Conservation (phyloP, 371 early-diverging fungal species). For the Mucor sp. region DNA sequence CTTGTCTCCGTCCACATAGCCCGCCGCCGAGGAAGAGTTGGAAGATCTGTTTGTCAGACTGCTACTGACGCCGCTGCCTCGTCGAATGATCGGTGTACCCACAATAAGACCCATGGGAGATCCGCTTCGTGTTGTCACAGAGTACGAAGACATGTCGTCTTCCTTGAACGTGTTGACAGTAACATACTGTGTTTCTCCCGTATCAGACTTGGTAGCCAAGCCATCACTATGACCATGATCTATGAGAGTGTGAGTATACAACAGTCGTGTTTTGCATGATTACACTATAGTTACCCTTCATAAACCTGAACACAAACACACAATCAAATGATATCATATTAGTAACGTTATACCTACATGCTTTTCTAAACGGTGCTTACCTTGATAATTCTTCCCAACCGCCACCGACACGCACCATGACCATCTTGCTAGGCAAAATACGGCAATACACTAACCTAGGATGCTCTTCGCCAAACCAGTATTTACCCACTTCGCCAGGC, state of each 20-base stretch:
- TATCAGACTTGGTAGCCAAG: slow-evolving; percentile 20
- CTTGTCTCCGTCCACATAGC: slow-evolving; percentile 35
- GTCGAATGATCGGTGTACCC: slow-evolving; percentile 21
- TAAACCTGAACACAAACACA: slow-evolving; percentile 13
- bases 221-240: slow-evolving; percentile 30
- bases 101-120: slow-evolving; percentile 22
- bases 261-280: neutral
- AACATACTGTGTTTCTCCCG: slow-evolving; percentile 19
- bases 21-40: slow-evolving; percentile 18
- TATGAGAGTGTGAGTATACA: neutral
- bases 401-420: slow-evolving; percentile 86
- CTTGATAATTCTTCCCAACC: slow-evolving; percentile 75
- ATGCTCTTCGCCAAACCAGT: slow-evolving; percentile 77
- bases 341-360: neutral
- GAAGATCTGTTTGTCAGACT: slow-evolving; percentile 19
- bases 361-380: slow-evolving; percentile 9
- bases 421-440: slow-evolving; percentile 65
- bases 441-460: slow-evolving; percentile 60
- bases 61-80: slow-evolving; percentile 24
- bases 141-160: slow-evolving; percentile 11
- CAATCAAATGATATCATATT: slow-evolving; percentile 1
- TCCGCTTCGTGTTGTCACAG: slow-evolving; percentile 23
- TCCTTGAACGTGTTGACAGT: slow-evolving; percentile 23
- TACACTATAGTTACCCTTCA: slow-evolving; percentile 21
- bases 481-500: slow-evolving; percentile 62